Evolutionary conservation across 2,329 filamentous ascomycete species (phyloP).

Genomic region (Didymella pomorum): DNA sequence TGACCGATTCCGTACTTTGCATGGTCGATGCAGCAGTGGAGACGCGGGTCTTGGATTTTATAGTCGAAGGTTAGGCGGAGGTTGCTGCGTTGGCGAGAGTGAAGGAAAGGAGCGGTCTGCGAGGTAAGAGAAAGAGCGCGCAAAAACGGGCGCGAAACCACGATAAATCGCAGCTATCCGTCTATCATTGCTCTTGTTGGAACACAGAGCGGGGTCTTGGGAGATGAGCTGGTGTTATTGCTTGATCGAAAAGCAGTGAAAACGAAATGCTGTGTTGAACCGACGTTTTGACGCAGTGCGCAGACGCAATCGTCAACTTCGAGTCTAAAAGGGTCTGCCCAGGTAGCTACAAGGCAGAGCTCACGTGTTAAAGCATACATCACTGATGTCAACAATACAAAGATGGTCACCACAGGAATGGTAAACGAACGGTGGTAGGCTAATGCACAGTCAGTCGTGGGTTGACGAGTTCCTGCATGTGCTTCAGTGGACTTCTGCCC

Average conservation of each 20-base stretch:
- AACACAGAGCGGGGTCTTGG: neutral
- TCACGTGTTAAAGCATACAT: neutral
- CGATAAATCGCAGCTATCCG: neutral
- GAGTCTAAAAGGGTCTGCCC: neutral
- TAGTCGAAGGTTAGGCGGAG: neutral
- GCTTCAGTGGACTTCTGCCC: neutral
- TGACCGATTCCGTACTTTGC: neutral
- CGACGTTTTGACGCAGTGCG: neutral
- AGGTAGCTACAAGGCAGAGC: neutral
- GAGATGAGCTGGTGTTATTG: neutral
- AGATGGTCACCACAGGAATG: neutral
- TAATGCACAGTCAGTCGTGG: neutral
- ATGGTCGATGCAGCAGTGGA: neutral
- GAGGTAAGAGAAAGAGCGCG: slow-evolving; percentile 6
- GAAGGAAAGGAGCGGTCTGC: slow-evolving; percentile 15
- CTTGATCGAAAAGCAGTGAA: slow-evolving; percentile 7
- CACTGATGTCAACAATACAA: neutral
- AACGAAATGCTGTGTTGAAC: neutral
- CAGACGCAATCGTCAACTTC: neutral
- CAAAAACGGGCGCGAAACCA: neutral
- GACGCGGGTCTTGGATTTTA: neutral
- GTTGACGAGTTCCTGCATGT: slow-evolving; percentile 1
- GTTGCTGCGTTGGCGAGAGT: slow-evolving; percentile 14
- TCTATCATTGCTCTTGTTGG: slow-evolving; percentile 7
- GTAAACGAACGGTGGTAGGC: no score